Evolutionary conservation across 768 basidiomycete species (phyloP).

Genomic region (Chalciporus chontae): DNA sequence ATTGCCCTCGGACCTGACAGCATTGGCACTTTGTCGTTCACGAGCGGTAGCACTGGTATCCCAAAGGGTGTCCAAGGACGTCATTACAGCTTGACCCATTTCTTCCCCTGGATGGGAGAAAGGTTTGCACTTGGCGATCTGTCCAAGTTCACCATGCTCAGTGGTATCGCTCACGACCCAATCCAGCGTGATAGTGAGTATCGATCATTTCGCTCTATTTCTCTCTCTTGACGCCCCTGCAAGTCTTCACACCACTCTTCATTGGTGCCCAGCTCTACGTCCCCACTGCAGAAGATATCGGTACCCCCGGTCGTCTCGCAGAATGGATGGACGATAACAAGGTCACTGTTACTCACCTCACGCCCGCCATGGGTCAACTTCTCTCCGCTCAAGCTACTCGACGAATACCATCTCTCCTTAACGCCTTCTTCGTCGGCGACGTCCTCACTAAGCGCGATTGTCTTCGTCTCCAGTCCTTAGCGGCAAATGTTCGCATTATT

Average conservation of each 20-base stretch:
- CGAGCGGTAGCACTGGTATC: slow-evolving; percentile 95
- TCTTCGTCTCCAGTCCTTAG: slow-evolving; percentile 87
- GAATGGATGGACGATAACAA: slow-evolving; percentile 96
- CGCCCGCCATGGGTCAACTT: slow-evolving; percentile 98
- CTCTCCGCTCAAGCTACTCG: slow-evolving; percentile 82
- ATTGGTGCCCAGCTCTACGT: slow-evolving; percentile 94
- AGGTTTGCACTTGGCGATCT: slow-evolving; percentile 68
- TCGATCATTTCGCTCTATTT: neutral
- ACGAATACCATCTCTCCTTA: slow-evolving; percentile 80
- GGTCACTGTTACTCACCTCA: slow-evolving; percentile 95
- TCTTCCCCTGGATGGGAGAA: slow-evolving; percentile 99
- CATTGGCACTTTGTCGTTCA: slow-evolving; percentile 92
- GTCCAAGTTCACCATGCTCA: slow-evolving; percentile 96
- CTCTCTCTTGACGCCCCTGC: slow-evolving; percentile 5
- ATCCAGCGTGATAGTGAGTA: slow-evolving; percentile 96
- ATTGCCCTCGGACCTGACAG: slow-evolving; percentile 92
- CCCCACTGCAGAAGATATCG: slow-evolving; percentile 95
- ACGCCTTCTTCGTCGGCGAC: slow-evolving; percentile 99
- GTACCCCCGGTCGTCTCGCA: slow-evolving; percentile 91
- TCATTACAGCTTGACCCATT: slow-evolving; percentile 95
- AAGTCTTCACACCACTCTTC: slow-evolving; percentile 98
- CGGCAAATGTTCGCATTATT: slow-evolving; percentile 88
- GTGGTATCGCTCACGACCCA: slow-evolving; percentile 98
- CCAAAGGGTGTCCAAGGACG: slow-evolving; percentile 97
- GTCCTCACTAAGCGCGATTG: slow-evolving; percentile 98